Conservation (phyloP, 352 stramenopile genomes). For the Phytophthora litchii region DNA sequence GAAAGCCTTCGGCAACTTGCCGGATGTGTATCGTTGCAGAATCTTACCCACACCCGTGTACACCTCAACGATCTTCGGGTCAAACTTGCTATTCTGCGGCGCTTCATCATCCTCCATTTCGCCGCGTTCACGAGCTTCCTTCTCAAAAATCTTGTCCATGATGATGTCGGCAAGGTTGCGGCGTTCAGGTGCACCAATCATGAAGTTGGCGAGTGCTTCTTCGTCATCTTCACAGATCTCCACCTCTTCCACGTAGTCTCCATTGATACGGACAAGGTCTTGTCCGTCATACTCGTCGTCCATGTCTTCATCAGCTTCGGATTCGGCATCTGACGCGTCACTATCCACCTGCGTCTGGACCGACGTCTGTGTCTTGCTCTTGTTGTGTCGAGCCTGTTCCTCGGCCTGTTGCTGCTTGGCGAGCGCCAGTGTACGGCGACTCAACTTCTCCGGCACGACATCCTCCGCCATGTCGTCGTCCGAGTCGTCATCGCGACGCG, state of each 20-base stretch:
- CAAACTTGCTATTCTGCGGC: slow-evolving; percentile 67
- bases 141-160: slow-evolving; percentile 99
- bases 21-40: slow-evolving; percentile 96
- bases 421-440: slow-evolving; percentile 78
- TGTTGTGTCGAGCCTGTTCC: slow-evolving; percentile 61
- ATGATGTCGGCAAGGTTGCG: slow-evolving; percentile 99
- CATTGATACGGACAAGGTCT: slow-evolving; percentile 90
- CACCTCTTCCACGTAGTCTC: slow-evolving; percentile 91
- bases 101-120: slow-evolving; percentile 70
- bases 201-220: slow-evolving; percentile 87
- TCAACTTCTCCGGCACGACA: slow-evolving; percentile 83
- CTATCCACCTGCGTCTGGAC: slow-evolving; percentile 40
- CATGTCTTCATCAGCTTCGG: slow-evolving; percentile 82
- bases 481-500: slow-evolving; percentile 52
- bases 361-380: slow-evolving; percentile 32
- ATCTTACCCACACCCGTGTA: slow-evolving; percentile 99
- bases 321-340: slow-evolving; percentile 60
- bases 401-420: slow-evolving; percentile 82
- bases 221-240: slow-evolving; percentile 90
- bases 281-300: slow-evolving; percentile 90
- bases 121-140: slow-evolving; percentile 88
- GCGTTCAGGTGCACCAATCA: slow-evolving; percentile 82
- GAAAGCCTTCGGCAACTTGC: slow-evolving; percentile 99
- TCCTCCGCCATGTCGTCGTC: slow-evolving; percentile 69
- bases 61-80: slow-evolving; percentile 97